Evolutionary conservation across 306 rosid species (phyloP).

Genomic region (Mimosa bimucronata): DNA sequence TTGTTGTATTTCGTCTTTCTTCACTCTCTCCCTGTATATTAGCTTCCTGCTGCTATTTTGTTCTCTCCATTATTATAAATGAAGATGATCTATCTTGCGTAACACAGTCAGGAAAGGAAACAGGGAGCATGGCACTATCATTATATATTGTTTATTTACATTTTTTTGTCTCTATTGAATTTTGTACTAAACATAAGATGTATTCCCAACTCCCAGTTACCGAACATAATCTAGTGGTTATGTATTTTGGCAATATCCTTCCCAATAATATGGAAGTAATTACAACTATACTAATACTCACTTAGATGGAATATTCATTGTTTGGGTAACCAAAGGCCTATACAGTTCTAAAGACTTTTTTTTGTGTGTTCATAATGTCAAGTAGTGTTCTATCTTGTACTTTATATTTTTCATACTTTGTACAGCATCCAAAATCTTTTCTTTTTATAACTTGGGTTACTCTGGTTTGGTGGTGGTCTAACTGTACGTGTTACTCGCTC

Average conservation of each 20-base stretch:
- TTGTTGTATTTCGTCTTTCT: not conserved
- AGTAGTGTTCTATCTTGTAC: not conserved
- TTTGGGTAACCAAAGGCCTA: not conserved
- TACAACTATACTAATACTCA: not conserved
- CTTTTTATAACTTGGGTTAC: not conserved
- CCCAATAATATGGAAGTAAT: not conserved
- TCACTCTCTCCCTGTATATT: not conserved
- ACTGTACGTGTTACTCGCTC: constrained; percentile 10
- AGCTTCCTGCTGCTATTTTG: not conserved
- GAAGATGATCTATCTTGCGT: not conserved
- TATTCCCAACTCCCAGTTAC: not conserved
- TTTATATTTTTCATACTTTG: not conserved
- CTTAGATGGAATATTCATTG: not conserved
- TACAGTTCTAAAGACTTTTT: not conserved
- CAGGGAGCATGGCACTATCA: not conserved
- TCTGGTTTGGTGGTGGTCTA: constrained; percentile 30
- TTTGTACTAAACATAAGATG: not conserved
- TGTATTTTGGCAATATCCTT: not conserved
- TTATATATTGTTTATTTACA: not conserved
- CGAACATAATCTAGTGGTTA: not conserved
- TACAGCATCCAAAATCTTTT: not conserved
- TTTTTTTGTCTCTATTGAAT: not conserved
- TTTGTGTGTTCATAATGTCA: not conserved
- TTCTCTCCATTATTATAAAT: not conserved
- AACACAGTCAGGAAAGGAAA: not conserved